Percentiles rank a stretch among this genome's conserved stretches.
Conservation (phyloP, 768 basidiomycete species). For the Suillus plorans region DNA sequence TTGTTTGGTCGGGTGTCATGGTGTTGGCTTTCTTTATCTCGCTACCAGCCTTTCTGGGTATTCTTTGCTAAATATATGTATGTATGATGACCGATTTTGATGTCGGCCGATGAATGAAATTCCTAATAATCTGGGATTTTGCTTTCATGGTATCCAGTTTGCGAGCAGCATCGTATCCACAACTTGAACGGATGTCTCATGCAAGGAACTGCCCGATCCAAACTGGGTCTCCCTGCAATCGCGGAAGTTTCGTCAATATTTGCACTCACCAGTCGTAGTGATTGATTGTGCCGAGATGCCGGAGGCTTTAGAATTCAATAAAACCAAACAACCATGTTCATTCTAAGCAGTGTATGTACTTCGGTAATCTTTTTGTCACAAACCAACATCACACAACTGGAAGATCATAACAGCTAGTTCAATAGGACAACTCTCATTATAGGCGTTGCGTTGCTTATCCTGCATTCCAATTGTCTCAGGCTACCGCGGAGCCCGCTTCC, state of each 20-base stretch:
- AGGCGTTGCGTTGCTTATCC: background rate
- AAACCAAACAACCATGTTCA: conserved; percentile 16
- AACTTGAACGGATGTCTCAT: background rate
- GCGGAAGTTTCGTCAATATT: background rate
- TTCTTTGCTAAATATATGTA: background rate
- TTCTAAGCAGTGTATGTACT: background rate
- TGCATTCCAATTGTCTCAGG: background rate
- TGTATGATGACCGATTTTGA: background rate
- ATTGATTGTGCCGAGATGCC: conserved; percentile 6
- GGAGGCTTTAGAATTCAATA: conserved; percentile 29
- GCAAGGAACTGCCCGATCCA: background rate
- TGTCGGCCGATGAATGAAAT: background rate
- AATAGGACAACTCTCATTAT: background rate
- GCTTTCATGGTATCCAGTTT: background rate
- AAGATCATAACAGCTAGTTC: background rate
- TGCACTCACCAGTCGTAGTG: background rate
- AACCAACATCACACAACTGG: background rate
- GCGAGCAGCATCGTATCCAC: background rate
- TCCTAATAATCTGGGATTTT: background rate
- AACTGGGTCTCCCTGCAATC: background rate
- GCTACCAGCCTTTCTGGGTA: background rate
- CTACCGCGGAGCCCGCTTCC: background rate
- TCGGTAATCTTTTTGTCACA: background rate
- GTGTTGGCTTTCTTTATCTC: background rate
- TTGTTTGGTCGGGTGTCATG: background rate